Evolutionary conservation across 495 filamentous ascomycete genomes (phyloP).

Genomic region (Beverwykella pulmonaria): DNA sequence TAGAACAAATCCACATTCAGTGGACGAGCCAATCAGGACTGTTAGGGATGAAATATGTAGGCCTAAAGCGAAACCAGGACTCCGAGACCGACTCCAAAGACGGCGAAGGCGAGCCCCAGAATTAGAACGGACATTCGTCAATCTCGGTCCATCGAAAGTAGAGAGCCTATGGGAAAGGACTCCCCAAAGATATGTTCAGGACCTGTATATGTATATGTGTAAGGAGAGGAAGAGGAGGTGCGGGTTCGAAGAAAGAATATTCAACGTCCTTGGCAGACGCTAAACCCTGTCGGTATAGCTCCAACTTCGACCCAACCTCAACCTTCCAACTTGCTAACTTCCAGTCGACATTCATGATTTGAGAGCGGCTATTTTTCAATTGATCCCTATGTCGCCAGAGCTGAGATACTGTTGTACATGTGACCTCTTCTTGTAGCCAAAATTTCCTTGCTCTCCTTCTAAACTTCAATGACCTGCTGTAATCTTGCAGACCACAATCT

Average conservation of each 20-base stretch:
- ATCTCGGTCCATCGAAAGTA: constrained; percentile 29
- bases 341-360: no score
- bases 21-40: background rate
- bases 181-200: background rate
- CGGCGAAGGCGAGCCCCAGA: constrained; percentile 31
- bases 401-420: no score
- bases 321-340: background rate
- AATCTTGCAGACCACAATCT: no score
- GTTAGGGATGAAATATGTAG: constrained; percentile 20
- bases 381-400: no score
- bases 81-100: constrained; percentile 27
- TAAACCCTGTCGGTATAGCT: constrained; percentile 3
- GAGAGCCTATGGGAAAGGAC: background rate
- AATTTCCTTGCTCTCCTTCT: no score
- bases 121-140: constrained; percentile 36
- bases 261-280: constrained; percentile 11
- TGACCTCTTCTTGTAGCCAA: no score
- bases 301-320: background rate
- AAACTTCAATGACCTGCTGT: no score
- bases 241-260: constrained; percentile 1
- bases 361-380: no score
- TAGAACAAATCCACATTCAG: background rate
- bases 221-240: constrained; percentile 2
- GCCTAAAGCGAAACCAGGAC: constrained; percentile 39
- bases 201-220: constrained; percentile 31